Evolutionary conservation across 176 grass and related monocot genomes (phyloP), one percentile per base, ranked within the genome.

Genomic region (Coix lacrymajobi): DNA sequence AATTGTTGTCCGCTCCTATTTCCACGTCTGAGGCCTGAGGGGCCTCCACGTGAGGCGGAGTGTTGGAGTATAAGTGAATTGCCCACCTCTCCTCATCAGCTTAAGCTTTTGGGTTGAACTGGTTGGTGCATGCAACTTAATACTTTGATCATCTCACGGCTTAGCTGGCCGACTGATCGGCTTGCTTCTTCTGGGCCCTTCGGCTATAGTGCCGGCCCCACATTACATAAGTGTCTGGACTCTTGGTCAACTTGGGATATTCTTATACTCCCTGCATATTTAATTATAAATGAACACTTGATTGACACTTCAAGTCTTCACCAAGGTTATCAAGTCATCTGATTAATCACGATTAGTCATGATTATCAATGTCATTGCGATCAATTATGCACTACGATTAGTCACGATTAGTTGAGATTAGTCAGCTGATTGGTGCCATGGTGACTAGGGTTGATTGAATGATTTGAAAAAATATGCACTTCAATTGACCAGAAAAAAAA

Each of bases 251-350:
- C 58, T 39, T 71, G 54, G 52, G 54, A 78, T 70, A n/a, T 46
- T 77, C 40, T 37, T 17, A 38, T n/a, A 77, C 30, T 62, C 63
- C 40, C 62, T 62, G 45, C 46, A 33, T 22, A 34, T 74, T 5
- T 36, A 38, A 49, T 75, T 45, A 32, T 62, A 25, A 19, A 33
- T 78, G 33, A 81, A 61, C 17, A 54, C 38, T 71, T 3, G 33
- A 83, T 45, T 16, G 31, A 73, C 41, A 65, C 66, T 82, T 72
- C 11, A 29, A 57, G n/a, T n/a, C n/a, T n/a, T n/a, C n/a, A n/a
- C n/a, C 52, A 58, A 11, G 56, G 19, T 58, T 25, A 25, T 58
- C 22, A 26, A 58, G 10, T 25, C 0, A n/a, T 58, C 9, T 58
- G n/a, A 58, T 58, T 58, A 25, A 25, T 58, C 56, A 58, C 2